Conservation (phyloP, 169 alveolate species). For the Pseudocohnilembus persalinus region DNA sequence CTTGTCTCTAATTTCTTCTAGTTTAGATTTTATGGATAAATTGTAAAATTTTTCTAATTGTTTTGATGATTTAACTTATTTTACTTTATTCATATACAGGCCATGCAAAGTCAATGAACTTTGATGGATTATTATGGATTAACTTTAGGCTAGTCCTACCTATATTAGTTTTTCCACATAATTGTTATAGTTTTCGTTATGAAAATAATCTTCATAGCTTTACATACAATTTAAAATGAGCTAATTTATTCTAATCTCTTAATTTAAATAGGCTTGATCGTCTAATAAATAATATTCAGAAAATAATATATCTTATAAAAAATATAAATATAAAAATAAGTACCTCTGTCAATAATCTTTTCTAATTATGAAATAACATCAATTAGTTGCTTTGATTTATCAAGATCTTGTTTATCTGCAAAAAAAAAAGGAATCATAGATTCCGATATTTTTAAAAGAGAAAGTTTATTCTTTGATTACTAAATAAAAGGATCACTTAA, state of each 20-base stretch:
- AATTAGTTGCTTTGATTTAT: background rate
- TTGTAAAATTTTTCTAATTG: background rate
- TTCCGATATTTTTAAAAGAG: background rate
- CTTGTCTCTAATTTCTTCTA: constrained; percentile 41
- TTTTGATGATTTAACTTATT: background rate
- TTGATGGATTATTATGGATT: constrained; percentile 17
- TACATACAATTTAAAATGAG: constrained; percentile 1
- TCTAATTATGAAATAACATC: background rate
- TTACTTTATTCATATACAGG: background rate
- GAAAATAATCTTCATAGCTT: background rate
- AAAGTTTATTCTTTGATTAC: constrained; percentile 6
- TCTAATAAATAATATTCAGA: too few relatives aligned
- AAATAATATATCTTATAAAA: too few relatives aligned
- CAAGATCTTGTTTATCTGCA: background rate
- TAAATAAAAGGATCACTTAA: background rate
- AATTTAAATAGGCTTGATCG: background rate
- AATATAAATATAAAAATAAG: too few relatives aligned
- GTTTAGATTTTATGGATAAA: background rate
- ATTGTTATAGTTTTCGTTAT: constrained; percentile 12
- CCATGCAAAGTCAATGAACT: constrained; percentile 16
- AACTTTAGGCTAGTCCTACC: background rate
- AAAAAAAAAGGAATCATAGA: background rate
- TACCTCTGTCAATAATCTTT: background rate
- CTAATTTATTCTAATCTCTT: constrained; percentile 1
- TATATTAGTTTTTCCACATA: constrained; percentile 1